These are phyloP conservation scores for Obba rivulosa DNA, from an alignment of 768 basidiomycete genomes.

Conservation along the genomic window DNA sequence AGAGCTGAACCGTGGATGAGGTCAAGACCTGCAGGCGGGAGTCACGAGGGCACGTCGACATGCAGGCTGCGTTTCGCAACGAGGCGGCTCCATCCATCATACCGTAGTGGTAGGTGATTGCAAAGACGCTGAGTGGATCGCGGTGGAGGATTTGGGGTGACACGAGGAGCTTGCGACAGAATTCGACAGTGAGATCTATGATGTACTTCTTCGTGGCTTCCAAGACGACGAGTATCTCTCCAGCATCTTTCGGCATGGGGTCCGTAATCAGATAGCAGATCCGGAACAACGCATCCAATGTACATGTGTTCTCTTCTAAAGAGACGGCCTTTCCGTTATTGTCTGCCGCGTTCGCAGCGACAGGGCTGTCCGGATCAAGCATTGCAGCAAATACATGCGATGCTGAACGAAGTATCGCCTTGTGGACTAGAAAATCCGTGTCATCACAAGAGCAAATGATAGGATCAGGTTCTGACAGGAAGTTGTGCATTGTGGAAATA, in stretches of 20 bases:
- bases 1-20: neutral
- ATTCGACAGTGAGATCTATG: neutral
- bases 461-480: too few species aligned
- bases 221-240: neutral
- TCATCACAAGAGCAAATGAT: conserved; percentile 51
- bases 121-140: neutral
- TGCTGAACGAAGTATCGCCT: conserved; percentile 46
- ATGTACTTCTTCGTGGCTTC: neutral
- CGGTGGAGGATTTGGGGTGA: neutral
- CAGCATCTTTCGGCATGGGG: neutral
- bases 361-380: too few species aligned
- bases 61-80: neutral
- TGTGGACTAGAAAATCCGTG: conserved; percentile 45
- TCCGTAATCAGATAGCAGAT: conserved; percentile 18
- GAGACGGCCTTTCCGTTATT: too few species aligned
- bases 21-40: neutral
- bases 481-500: too few species aligned
- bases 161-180: neutral
- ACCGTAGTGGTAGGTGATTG: neutral
- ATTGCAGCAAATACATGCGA: conserved; percentile 56
- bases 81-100: neutral
- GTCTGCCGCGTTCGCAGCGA: too few species aligned
- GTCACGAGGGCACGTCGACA: neutral
- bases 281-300: too few species aligned
- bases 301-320: too few species aligned